Evolutionary conservation across 345 rosid genomes (phyloP).

Genomic region (Dipteronia sinensis): DNA sequence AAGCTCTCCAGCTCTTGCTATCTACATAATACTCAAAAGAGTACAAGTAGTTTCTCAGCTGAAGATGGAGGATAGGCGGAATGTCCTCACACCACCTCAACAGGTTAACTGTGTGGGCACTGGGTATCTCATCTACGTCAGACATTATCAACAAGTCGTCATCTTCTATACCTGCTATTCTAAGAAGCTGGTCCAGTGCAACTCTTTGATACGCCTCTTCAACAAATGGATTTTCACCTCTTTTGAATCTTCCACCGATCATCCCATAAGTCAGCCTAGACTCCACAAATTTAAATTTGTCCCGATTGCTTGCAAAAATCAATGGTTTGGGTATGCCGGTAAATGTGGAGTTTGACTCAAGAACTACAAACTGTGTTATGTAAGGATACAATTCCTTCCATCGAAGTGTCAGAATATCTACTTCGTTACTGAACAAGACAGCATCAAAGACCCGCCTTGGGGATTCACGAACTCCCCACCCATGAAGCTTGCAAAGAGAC

Average conservation of each 20-base stretch:
- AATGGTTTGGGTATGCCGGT: constrained; percentile 70
- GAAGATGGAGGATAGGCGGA: constrained; percentile 86
- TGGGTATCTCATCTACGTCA: constrained; percentile 95
- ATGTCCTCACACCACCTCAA: constrained; percentile 88
- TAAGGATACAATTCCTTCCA: constrained; percentile 92
- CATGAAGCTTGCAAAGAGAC: constrained; percentile 77
- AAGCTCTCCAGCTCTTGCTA: constrained; percentile 93
- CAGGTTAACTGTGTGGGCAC: constrained; percentile 86
- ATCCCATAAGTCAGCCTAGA: constrained; percentile 79
- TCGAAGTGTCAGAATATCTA: constrained; percentile 75
- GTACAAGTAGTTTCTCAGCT: constrained; percentile 78
- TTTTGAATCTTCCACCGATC: constrained; percentile 79
- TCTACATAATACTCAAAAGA: constrained; percentile 75
- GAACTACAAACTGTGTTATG: constrained; percentile 77
- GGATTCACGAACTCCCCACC: constrained; percentile 80
- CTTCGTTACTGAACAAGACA: constrained; percentile 79
- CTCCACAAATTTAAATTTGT: constrained; percentile 62
- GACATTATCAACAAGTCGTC: constrained; percentile 96
- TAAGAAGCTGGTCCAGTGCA: constrained; percentile 78
- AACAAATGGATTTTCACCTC: constrained; percentile 85
- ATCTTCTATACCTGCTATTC: constrained; percentile 83
- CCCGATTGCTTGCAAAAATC: constrained; percentile 57
- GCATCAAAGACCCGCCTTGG: constrained; percentile 92
- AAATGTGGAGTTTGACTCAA: constrained; percentile 92
- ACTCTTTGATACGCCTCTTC: constrained; percentile 96